phyloP scores from a whole-genome alignment of 2,329 filamentous ascomycete genomes.

The Fusarium sp. region DNA sequence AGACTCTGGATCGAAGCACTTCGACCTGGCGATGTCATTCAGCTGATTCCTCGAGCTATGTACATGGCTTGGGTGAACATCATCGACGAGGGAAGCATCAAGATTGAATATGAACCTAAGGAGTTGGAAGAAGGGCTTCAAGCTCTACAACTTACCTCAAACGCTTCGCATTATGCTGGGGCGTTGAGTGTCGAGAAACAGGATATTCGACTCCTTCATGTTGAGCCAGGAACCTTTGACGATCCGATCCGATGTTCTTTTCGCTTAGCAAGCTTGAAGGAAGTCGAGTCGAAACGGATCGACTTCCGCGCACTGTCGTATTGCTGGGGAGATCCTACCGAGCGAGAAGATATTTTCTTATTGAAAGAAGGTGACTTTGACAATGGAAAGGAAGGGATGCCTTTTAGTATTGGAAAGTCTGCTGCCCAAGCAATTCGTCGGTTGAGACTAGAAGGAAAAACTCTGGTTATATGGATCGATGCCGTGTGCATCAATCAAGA shows the following conservation, averaged over 20 bases:
- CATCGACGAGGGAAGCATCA: constrained; percentile 13
- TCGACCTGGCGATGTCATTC: constrained; percentile 16
- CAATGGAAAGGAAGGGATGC: accelerated
- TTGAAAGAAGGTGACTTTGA: accelerated
- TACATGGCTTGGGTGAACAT: constrained; percentile 34
- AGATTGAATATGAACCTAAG: constrained; percentile 18
- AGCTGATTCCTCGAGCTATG: constrained; percentile 26
- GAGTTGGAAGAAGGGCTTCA: background rate
- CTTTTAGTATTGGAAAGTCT: constrained; percentile 19
- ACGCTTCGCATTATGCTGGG: background rate
- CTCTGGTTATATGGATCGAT: constrained; percentile 29
- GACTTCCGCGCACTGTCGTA: constrained; percentile 25
- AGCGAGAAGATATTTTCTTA: constrained; percentile 4
- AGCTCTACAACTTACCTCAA: background rate
- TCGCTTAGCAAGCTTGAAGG: background rate
- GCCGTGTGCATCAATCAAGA: constrained; percentile 37
- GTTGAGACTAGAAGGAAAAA: background rate
- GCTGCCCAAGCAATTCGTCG: constrained; percentile 13
- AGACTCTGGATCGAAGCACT: constrained; percentile 21
- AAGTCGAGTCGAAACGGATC: background rate
- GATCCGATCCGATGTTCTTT: constrained; percentile 13
- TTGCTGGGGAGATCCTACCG: constrained; percentile 23
- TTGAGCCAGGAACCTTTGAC: constrained; percentile 13
- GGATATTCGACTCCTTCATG: constrained; percentile 16
- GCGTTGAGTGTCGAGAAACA: background rate